A percentile compares a stretch with the other conserved stretches of the same genome.
Conservation (phyloP, 352 stramenopile genomes). For the Phytophthora kernoviae region DNA sequence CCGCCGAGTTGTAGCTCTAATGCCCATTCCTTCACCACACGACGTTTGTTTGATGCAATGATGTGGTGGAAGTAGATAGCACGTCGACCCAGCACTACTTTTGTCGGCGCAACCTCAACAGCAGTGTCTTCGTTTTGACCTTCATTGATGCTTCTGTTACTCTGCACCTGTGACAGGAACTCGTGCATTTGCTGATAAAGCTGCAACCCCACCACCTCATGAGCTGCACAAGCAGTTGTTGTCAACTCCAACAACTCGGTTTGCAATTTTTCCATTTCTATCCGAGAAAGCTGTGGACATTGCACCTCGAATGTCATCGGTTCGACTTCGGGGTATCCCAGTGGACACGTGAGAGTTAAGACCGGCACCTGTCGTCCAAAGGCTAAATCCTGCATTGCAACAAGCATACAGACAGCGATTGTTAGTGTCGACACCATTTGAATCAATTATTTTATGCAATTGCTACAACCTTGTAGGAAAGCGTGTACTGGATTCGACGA, state of each 20-base stretch:
- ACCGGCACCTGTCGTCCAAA: slow-evolving; percentile 35
- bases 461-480: slow-evolving; percentile 45
- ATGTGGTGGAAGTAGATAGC: slow-evolving; percentile 90
- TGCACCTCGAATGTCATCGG: slow-evolving; percentile 50
- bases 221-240: slow-evolving; percentile 18
- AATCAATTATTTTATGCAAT: slow-evolving; percentile 1
- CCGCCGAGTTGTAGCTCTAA: slow-evolving; percentile 66
- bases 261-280: slow-evolving; percentile 45
- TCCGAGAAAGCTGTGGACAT: slow-evolving; percentile 51
- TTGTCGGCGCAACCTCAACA: background rate
- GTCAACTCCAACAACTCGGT: slow-evolving; percentile 39
- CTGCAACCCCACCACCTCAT: slow-evolving; percentile 60
- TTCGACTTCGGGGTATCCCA: slow-evolving; percentile 37
- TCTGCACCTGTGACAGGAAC: slow-evolving; percentile 38
- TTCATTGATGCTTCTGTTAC: background rate
- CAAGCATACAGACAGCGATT: background rate
- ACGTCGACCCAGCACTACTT: slow-evolving; percentile 52
- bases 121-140: slow-evolving; percentile 1
- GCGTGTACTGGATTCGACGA: slow-evolving; percentile 43
- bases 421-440: background rate
- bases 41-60: slow-evolving; percentile 72
- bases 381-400: slow-evolving; percentile 18
- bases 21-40: slow-evolving; percentile 75
- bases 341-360: slow-evolving; percentile 55
- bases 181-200: slow-evolving; percentile 72